A percentile compares a stretch with the other conserved stretches of the same genome.
Conservation (phyloP, 768 basidiomycete genomes). For the Pholiota microspora region DNA sequence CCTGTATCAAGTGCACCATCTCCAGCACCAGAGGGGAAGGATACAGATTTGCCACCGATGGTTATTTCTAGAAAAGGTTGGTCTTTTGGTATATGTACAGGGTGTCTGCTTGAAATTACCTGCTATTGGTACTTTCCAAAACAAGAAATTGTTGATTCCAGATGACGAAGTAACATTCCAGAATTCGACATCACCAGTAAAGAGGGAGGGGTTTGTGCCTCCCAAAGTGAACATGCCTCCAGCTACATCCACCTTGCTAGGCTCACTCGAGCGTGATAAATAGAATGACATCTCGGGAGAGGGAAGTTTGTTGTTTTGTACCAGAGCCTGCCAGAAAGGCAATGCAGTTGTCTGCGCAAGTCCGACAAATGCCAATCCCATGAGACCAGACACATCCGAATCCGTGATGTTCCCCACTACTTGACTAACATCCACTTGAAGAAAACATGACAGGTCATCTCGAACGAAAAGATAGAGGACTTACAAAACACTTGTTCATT, state of each 20-base stretch:
- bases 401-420: constrained; percentile 45
- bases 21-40: constrained; percentile 38
- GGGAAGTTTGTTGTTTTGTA: constrained; percentile 36
- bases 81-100: background rate
- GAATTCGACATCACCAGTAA: constrained; percentile 69
- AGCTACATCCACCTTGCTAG: constrained; percentile 33
- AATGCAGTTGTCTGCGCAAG: constrained; percentile 51
- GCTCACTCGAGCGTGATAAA: constrained; percentile 46
- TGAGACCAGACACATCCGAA: constrained; percentile 58
- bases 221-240: constrained; percentile 77
- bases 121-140: constrained; percentile 59
- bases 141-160: constrained; percentile 28
- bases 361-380: constrained; percentile 67
- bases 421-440: constrained; percentile 53
- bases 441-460: background rate
- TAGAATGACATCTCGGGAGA: constrained; percentile 62
- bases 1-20: constrained; percentile 88
- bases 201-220: constrained; percentile 56
- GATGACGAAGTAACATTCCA: constrained; percentile 39
- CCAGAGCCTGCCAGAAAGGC: constrained; percentile 67
- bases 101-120: constrained; percentile 31
- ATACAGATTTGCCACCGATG: constrained; percentile 49
- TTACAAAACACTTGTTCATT: constrained; percentile 51
- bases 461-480: constrained; percentile 18
- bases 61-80: constrained; percentile 43